Evolutionary conservation across 805 yeast species (phyloP), one percentile per base, ranked within the genome.

Genomic region (Phaffomyces opuntiae): DNA sequence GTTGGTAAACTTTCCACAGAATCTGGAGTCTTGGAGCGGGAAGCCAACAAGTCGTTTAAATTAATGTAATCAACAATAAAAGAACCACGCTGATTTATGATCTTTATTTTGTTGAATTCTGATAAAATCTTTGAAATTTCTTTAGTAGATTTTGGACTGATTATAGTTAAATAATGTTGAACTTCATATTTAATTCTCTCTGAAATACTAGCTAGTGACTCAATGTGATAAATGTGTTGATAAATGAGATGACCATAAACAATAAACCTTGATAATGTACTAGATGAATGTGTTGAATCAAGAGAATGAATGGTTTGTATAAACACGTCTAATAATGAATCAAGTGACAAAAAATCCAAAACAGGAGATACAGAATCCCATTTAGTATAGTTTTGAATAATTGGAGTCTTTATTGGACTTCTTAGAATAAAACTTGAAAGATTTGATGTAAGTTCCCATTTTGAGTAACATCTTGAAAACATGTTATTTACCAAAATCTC

Each of bases 101-200:
- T 26, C 25, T 31, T 42, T 13, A 47, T 16, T 8, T 41, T 16
- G 9, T 39, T 35, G 7, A 47, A 17, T 3, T 14, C 26, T 8
- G 27, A n/a, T 12, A 40, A 8, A 45, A 31, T 17, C n/a, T 37
- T 17, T 38, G 36, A n/a, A 21, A 26, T 37, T 17, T 43, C 9
- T 5, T 43, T 39, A 3, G 40, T 31, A 5, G 37, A 29, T 3
- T 38, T 47, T 8, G 52, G 38, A 1, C 35, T 33, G 2, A 55
- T 9, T 7, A 26, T 39, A 14, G 49, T 56, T 3, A 53, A 19
- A 17, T 46, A 34, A 14, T 53, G 50, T 14, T 48, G 39, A 4
- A 57, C 21, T 14, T 46, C 52, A 42, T 48, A 44, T 29, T 53
- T 56, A 36, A 59, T 39, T 25, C 54, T 45, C 24, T 56, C 55